These are phyloP conservation scores for Coemansia sp. DNA, from an alignment of 192 early-diverging fungal species.

Conservation along the genomic window DNA sequence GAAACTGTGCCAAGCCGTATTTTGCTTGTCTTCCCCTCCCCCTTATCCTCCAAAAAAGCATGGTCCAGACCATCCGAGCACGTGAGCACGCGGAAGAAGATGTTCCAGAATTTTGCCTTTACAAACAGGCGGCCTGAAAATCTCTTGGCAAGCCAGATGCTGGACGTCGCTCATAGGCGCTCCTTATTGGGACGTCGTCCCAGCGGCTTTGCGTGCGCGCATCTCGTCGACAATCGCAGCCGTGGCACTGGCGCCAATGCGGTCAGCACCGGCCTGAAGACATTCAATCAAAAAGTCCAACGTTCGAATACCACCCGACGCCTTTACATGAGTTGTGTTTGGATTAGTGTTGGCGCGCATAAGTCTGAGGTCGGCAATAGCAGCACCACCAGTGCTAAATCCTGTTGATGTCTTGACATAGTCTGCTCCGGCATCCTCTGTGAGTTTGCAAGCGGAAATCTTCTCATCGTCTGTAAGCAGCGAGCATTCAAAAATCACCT, in stretches of 20 bases:
- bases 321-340: conserved; percentile 54
- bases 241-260: conserved; percentile 58
- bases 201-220: conserved; percentile 30
- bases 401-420: conserved; percentile 67
- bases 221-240: conserved; percentile 57
- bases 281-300: conserved; percentile 58
- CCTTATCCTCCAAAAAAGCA: background rate
- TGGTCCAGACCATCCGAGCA: background rate
- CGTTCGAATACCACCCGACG: conserved; percentile 59
- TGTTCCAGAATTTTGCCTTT: conserved; percentile 2
- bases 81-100: background rate
- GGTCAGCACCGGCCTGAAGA: conserved; percentile 57
- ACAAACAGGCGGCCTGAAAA: background rate
- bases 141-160: background rate
- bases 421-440: conserved; percentile 56
- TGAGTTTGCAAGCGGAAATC: conserved; percentile 40
- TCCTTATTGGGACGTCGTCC: background rate
- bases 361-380: conserved; percentile 51
- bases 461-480: conserved; percentile 59
- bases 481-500: conserved; percentile 64
- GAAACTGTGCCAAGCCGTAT: background rate
- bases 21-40: background rate
- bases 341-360: conserved; percentile 54
- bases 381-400: conserved; percentile 57
- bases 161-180: too few relatives aligned